Evolutionary conservation across 2,329 filamentous ascomycete species (phyloP), one percentile per base, ranked within the genome.

Genomic region (Exophiala phaeomuriformis): DNA sequence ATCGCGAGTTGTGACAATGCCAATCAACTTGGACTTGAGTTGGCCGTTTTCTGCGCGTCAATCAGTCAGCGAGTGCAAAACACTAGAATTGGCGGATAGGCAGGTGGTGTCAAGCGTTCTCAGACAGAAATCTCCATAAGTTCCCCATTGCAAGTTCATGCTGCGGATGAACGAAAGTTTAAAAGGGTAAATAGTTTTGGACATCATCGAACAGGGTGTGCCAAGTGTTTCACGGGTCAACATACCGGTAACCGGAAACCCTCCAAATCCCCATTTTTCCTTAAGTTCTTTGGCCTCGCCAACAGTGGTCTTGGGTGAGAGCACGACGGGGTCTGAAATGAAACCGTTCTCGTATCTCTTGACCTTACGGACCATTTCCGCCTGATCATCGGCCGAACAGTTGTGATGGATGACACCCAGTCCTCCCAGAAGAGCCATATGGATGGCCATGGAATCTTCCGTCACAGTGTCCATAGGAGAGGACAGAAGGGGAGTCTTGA

Each of bases 151-250:
- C 87, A 81, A 80, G 69, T 83, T 76, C 84, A 87, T 86, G 82
- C 85, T 94, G 80, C 88, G 89, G 93, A 91, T 91, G 93, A 98
- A 98, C 93, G 93, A 98, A 98, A 98, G 93, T 97, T 97, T 96
- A 86, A 82, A 76, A 69, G 66, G 67, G 75, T 74, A 77, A 72
- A 72, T 80, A 78, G 74, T 79, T 41, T 77, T 72, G 69, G 82
- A 78, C 81, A 79, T 88, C 93, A 95, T 95, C 63, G 55, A 64
- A 54, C 52, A 58, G 61, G 49, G 50, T 31, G 37, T 51, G 19
- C 49, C 51, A 42, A 29, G 56, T 53, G 51, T 55, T 37, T 59
- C 60, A 54, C 56, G 53, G 58, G 56, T 45, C 52, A 51, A 78
- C 91, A 80, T 78, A 98, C 94, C 93, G 74, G 93, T 98, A 55